These are phyloP conservation scores for Aegle marmelos DNA, from an alignment of 345 rosid genomes.

Conservation along the genomic window DNA sequence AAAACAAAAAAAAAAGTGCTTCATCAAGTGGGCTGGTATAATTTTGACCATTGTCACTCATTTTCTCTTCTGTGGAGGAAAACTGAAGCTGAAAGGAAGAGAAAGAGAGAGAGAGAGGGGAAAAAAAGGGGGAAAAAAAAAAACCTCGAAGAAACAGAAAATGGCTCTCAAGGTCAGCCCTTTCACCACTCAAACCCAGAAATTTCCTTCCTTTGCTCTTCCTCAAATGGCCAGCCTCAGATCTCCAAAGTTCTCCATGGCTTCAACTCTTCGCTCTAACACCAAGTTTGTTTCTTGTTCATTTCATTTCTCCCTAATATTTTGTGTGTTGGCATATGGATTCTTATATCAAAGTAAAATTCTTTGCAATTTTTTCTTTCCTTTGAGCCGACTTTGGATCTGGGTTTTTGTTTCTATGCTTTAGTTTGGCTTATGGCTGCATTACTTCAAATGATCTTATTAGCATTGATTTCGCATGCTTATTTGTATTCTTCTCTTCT, in stretches of 20 bases:
- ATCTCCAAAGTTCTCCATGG: constrained; percentile 76
- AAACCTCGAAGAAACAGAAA: neutral
- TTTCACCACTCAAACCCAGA: constrained; percentile 47
- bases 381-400: constrained; percentile 26
- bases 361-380: constrained; percentile 7
- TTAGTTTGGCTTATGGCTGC: neutral
- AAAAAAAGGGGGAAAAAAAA: neutral
- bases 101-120: neutral
- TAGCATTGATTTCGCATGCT: neutral
- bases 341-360: neutral
- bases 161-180: constrained; percentile 79
- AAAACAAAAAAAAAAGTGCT: neutral
- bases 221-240: constrained; percentile 62
- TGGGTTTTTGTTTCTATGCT: constrained; percentile 14
- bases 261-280: constrained; percentile 66
- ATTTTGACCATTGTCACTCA: neutral
- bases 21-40: neutral
- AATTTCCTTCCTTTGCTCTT: constrained; percentile 50
- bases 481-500: neutral
- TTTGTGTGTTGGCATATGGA: neutral
- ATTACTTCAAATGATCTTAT: neutral
- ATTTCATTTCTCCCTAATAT: neutral
- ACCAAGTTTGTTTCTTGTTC: constrained; percentile 42
- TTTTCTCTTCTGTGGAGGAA: constrained; percentile 23
- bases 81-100: constrained; percentile 20